These are phyloP conservation scores for Pelargonium australe DNA, from an alignment of 441 rosid genomes.

Conservation along the genomic window DNA sequence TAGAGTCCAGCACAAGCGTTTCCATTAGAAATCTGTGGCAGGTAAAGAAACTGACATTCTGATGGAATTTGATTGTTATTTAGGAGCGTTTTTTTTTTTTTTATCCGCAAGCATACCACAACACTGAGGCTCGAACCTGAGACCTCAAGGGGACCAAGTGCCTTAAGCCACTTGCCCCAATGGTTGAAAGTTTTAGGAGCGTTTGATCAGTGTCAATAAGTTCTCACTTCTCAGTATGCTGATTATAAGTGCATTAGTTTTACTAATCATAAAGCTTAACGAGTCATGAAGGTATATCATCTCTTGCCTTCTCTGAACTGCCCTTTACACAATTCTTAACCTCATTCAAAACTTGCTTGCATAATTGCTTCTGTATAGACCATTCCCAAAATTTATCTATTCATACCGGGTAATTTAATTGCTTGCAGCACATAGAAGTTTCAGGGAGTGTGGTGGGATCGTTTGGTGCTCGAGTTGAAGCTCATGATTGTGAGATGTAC, in stretches of 20 bases:
- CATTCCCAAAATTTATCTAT: background rate
- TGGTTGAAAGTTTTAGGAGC: background rate
- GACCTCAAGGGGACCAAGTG: too few species aligned
- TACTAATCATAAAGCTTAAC: too few species aligned
- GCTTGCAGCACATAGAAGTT: background rate
- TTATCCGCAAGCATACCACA: too few species aligned
- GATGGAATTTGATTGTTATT: background rate
- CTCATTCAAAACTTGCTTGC: background rate
- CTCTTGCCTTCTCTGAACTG: too few species aligned
- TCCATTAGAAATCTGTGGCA: background rate
- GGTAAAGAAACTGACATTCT: background rate
- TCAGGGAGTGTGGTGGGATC: background rate
- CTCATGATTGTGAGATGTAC: constrained; percentile 4
- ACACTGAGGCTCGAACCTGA: too few species aligned
- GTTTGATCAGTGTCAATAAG: background rate
- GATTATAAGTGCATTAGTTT: background rate
- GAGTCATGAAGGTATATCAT: too few species aligned
- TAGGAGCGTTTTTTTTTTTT: background rate
- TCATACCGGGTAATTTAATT: background rate
- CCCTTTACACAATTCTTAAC: background rate
- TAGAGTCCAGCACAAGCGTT: background rate
- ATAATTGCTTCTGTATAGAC: background rate
- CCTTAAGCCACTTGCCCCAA: too few species aligned
- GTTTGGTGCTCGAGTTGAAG: background rate
- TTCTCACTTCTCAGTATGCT: background rate